Evolutionary conservation across 345 rosid genomes (phyloP).

Genomic region (Pelargonium nanum): DNA sequence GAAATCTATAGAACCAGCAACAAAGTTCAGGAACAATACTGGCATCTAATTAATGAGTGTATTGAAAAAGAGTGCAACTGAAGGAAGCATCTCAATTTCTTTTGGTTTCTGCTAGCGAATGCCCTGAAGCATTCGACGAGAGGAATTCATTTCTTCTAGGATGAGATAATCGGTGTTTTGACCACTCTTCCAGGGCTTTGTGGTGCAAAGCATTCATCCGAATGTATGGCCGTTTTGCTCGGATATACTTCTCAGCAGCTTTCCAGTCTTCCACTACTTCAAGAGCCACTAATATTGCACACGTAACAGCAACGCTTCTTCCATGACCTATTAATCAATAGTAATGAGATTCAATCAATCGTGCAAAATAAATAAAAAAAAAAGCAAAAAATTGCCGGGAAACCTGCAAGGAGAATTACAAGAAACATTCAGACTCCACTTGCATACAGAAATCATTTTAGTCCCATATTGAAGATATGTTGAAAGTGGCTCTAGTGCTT

Average conservation of each 20-base stretch:
- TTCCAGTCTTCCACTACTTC: slow-evolving; percentile 58
- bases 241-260: slow-evolving; percentile 41
- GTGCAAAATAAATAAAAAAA: neutral
- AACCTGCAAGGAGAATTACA: neutral
- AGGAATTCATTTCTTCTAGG: slow-evolving; percentile 10
- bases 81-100: neutral
- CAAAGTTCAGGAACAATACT: no score
- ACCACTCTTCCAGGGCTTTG: slow-evolving; percentile 54
- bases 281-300: slow-evolving; percentile 54
- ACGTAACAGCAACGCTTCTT: slow-evolving; percentile 60
- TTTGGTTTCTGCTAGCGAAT: neutral
- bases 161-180: slow-evolving; percentile 31
- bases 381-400: neutral
- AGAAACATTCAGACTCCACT: no score
- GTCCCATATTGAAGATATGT: no score
- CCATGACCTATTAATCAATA: slow-evolving; percentile 45
- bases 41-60: no score
- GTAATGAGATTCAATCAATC: neutral
- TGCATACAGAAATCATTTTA: no score
- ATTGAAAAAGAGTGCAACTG: no score
- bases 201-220: slow-evolving; percentile 42
- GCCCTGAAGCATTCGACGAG: neutral
- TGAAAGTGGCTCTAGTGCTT: no score
- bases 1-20: no score
- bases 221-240: slow-evolving; percentile 41